Evolutionary conservation across 139 green algal species (phyloP).

Genomic region (Tetradesmus obliquus): DNA sequence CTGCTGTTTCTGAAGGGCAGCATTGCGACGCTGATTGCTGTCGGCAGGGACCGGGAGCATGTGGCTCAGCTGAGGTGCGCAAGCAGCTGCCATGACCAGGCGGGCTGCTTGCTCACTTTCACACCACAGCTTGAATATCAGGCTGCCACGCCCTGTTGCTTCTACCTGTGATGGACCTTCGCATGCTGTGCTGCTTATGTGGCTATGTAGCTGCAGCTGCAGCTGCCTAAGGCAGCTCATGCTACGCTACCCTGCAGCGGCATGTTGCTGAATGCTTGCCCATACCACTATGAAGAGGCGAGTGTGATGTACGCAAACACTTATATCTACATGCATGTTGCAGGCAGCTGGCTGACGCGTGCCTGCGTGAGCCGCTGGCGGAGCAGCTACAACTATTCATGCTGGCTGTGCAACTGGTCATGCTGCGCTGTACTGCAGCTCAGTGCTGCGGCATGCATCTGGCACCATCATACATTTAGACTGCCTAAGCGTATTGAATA

Average conservation of each 20-base stretch:
- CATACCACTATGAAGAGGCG: too few relatives aligned
- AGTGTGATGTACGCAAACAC: too few relatives aligned
- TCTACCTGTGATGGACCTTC: too few relatives aligned
- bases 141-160: too few relatives aligned
- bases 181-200: not conserved
- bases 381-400: not conserved
- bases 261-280: not conserved
- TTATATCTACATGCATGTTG: not conserved
- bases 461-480: too few relatives aligned
- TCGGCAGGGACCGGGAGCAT: conserved; percentile 14
- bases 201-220: too few relatives aligned
- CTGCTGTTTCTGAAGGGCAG: conserved; percentile 26
- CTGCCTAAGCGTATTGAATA: too few relatives aligned
- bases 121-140: not conserved
- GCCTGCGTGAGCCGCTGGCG: not conserved
- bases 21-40: not conserved
- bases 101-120: not conserved
- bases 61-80: conserved; percentile 15
- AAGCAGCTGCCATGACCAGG: not conserved
- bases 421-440: not conserved
- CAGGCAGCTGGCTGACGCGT: conserved; percentile 18
- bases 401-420: too few relatives aligned
- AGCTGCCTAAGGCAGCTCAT: not conserved
- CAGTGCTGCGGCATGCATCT: not conserved
- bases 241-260: not conserved